These are phyloP conservation scores for Solanum chmielewskii DNA, from an alignment of 257 asterid genomes.

Conservation along the genomic window DNA sequence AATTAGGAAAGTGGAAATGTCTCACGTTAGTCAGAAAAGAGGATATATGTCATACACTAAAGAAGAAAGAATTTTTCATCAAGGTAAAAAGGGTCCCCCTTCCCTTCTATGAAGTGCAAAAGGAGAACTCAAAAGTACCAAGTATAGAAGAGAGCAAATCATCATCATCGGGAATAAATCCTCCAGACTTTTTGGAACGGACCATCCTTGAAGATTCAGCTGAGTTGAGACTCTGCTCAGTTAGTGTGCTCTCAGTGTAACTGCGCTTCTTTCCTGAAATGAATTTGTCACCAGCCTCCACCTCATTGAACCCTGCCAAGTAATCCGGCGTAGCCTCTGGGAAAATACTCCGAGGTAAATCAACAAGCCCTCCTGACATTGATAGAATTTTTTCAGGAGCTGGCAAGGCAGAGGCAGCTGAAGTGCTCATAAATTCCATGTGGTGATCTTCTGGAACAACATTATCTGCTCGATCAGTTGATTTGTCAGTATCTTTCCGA, in stretches of 20 bases:
- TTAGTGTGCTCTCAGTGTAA: constrained; percentile 75
- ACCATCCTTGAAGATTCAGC: constrained; percentile 72
- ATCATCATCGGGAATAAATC: constrained; percentile 79
- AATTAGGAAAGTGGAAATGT: background rate
- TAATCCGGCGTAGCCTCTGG: constrained; percentile 44
- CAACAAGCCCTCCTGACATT: constrained; percentile 34
- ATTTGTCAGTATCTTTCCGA: constrained; percentile 13
- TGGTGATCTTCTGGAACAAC: constrained; percentile 13
- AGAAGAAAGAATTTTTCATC: background rate
- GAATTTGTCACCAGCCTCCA: constrained; percentile 61
- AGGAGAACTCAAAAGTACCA: constrained; percentile 29
- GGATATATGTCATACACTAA: background rate
- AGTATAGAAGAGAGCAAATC: constrained; percentile 87
- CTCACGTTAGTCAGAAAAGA: background rate
- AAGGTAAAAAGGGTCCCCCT: background rate
- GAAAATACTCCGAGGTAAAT: constrained; percentile 28
- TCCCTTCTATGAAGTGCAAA: background rate
- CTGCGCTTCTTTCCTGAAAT: constrained; percentile 76
- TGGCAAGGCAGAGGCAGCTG: constrained; percentile 36
- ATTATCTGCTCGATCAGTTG: constrained; percentile 18
- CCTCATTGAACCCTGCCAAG: constrained; percentile 32
- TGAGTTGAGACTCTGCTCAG: constrained; percentile 82
- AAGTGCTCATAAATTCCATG: constrained; percentile 14
- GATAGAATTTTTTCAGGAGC: constrained; percentile 70
- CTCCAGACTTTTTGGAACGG: constrained; percentile 47